Evolutionary conservation across 2,329 filamentous ascomycete species (phyloP).

Genomic region (Waltergamsia citrina): DNA sequence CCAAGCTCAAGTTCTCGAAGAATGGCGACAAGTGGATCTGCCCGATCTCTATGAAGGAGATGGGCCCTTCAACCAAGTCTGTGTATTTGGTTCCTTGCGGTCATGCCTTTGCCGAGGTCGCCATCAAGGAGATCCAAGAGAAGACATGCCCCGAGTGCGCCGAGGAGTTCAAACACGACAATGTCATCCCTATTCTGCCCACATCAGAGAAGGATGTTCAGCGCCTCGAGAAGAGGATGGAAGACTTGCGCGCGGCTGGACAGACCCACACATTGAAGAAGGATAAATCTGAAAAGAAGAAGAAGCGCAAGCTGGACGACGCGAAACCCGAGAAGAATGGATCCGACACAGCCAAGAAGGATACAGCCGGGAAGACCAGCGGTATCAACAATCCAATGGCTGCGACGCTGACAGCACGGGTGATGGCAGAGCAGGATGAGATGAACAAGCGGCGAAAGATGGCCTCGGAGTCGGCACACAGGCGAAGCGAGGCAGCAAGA

Average conservation of each 20-base stretch:
- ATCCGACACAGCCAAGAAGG: slow-evolving; percentile 5
- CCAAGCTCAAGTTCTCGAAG: slow-evolving; percentile 65
- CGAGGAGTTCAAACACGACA: slow-evolving; percentile 58
- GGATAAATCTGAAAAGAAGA: slow-evolving; percentile 52
- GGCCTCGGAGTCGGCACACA: slow-evolving; percentile 18
- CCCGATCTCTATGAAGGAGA: slow-evolving; percentile 75
- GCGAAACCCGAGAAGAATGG: slow-evolving; percentile 40
- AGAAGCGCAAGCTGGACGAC: slow-evolving; percentile 53
- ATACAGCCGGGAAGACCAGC: slow-evolving; percentile 25
- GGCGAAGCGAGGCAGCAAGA: slow-evolving; percentile 6
- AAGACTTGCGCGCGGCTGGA: slow-evolving; percentile 60
- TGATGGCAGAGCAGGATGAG: slow-evolving; percentile 79
- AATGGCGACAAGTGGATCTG: slow-evolving; percentile 61
- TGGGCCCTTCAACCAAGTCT: slow-evolving; percentile 69
- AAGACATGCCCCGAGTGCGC: slow-evolving; percentile 63
- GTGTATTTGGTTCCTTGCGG: slow-evolving; percentile 93
- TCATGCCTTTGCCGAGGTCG: slow-evolving; percentile 83
- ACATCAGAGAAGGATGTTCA: slow-evolving; percentile 61
- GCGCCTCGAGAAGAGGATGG: slow-evolving; percentile 54
- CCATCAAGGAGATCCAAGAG: slow-evolving; percentile 70
- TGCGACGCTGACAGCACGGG: slow-evolving; percentile 75
- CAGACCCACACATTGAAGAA: slow-evolving; percentile 88
- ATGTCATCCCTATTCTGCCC: slow-evolving; percentile 77
- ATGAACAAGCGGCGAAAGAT: slow-evolving; percentile 70
- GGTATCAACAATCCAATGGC: slow-evolving; percentile 86